These are phyloP conservation scores for Calonectria hawksworthii DNA, from an alignment of 2,329 filamentous ascomycete genomes.

Conservation along the genomic window DNA sequence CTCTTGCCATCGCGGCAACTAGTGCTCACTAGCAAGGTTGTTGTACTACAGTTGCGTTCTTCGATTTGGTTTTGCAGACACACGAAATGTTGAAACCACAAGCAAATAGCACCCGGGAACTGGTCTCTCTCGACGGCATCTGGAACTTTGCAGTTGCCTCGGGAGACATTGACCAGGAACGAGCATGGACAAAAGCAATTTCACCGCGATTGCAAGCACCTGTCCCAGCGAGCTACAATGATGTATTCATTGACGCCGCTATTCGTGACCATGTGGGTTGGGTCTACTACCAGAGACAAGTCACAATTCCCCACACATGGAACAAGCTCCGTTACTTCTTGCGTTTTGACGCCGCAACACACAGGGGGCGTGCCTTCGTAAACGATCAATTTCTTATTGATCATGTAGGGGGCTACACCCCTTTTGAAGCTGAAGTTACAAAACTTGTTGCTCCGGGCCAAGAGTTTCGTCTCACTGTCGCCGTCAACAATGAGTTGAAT, in stretches of 20 bases:
- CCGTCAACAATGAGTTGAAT: constrained; percentile 25
- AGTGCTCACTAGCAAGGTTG: neutral
- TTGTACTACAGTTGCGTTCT: no score
- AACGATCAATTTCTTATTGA: constrained; percentile 24
- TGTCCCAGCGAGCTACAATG: constrained; percentile 31
- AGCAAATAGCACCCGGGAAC: constrained; percentile 17
- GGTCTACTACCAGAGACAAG: constrained; percentile 26
- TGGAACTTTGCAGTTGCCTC: constrained; percentile 26
- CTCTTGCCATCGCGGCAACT: neutral
- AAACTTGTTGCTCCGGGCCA: neutral
- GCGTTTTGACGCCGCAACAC: constrained; percentile 28
- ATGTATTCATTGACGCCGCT: constrained; percentile 23
- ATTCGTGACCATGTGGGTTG: constrained; percentile 29
- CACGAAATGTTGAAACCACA: constrained; percentile 27
- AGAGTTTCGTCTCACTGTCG: constrained; percentile 24
- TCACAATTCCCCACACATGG: constrained; percentile 22
- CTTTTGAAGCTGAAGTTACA: constrained; percentile 25
- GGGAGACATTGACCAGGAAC: constrained; percentile 7
- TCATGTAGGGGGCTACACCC: constrained; percentile 26
- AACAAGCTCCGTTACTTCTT: constrained; percentile 18
- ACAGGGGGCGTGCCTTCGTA: constrained; percentile 23
- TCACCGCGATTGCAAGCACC: constrained; percentile 11
- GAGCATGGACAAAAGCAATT: constrained; percentile 17
- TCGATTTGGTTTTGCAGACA: neutral
- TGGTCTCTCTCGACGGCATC: constrained; percentile 28